Conservation (phyloP, 2,329 filamentous ascomycete species). For the Beauveria brongniartii region DNA sequence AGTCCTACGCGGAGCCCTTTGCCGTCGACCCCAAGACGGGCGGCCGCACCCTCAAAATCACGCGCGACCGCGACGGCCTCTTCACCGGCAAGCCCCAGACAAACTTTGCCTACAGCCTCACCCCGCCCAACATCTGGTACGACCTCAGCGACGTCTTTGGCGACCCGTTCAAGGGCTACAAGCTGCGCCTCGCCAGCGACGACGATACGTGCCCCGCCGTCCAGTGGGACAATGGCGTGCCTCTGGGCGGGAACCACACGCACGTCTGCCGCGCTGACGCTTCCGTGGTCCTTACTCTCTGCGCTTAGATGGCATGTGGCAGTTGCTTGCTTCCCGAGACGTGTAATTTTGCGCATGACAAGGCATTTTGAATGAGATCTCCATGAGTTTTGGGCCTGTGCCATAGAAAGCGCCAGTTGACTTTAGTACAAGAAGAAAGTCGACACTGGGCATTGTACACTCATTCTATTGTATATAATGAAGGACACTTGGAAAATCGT, state of each 20-base stretch:
- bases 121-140: constrained; percentile 28
- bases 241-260: constrained; percentile 29
- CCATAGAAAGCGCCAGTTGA: background rate
- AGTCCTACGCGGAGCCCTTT: constrained; percentile 27
- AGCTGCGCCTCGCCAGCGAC: constrained; percentile 23
- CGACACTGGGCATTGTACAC: background rate
- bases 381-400: background rate
- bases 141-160: constrained; percentile 34
- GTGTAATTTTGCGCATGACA: background rate
- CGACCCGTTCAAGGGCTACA: constrained; percentile 27
- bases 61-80: constrained; percentile 26
- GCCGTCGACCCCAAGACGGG: constrained; percentile 27
- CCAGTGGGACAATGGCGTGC: constrained; percentile 26
- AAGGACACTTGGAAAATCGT: background rate
- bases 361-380: background rate
- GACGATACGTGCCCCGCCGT: constrained; percentile 26
- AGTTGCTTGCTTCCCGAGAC: no score
- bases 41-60: constrained; percentile 32
- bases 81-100: constrained; percentile 32
- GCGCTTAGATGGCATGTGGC: constrained; percentile 15
- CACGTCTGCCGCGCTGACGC: constrained; percentile 26
- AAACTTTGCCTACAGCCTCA: constrained; percentile 31
- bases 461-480: background rate
- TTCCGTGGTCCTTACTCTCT: constrained; percentile 29
- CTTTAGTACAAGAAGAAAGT: background rate